Evolutionary conservation across 192 early-diverging fungal genomes (phyloP).

Genomic region (Coemansia sp.): DNA sequence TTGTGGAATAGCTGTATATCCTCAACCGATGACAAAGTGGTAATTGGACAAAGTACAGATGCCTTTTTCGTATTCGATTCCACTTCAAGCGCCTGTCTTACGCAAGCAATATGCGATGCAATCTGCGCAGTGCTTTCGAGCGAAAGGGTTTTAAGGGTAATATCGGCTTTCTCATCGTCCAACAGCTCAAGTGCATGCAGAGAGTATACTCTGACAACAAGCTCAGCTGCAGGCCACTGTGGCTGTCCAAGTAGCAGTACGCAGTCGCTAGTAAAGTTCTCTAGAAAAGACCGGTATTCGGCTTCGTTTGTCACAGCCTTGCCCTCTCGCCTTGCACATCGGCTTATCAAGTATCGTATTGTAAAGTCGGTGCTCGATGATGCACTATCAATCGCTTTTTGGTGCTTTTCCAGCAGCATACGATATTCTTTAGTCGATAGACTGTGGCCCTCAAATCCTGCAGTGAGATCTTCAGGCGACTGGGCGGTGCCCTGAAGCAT

Average conservation of each 20-base stretch:
- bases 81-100: conserved; percentile 4
- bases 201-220: conserved; percentile 66
- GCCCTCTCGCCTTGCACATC: conserved; percentile 55
- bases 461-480: conserved; percentile 38
- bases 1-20: conserved; percentile 13
- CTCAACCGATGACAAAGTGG: neutral
- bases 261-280: conserved; percentile 72
- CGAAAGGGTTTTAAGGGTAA: conserved; percentile 58
- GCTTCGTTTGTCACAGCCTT: conserved; percentile 56
- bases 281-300: conserved; percentile 74
- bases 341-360: conserved; percentile 62
- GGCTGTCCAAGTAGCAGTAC: conserved; percentile 72
- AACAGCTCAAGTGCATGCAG: conserved; percentile 67
- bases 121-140: conserved; percentile 66
- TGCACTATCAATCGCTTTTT: conserved; percentile 57
- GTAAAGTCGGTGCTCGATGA: conserved; percentile 59
- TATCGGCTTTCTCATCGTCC: conserved; percentile 64
- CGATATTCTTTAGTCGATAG: conserved; percentile 40
- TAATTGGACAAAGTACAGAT: neutral
- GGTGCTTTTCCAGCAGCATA: conserved; percentile 41
- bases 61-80: neutral
- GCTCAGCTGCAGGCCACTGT: conserved; percentile 88
- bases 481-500: conserved; percentile 58
- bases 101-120: conserved; percentile 57
- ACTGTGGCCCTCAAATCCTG: conserved; percentile 29